Evolutionary conservation across 352 stramenopile genomes (phyloP).

Genomic region (Plasmopara halstedii): DNA sequence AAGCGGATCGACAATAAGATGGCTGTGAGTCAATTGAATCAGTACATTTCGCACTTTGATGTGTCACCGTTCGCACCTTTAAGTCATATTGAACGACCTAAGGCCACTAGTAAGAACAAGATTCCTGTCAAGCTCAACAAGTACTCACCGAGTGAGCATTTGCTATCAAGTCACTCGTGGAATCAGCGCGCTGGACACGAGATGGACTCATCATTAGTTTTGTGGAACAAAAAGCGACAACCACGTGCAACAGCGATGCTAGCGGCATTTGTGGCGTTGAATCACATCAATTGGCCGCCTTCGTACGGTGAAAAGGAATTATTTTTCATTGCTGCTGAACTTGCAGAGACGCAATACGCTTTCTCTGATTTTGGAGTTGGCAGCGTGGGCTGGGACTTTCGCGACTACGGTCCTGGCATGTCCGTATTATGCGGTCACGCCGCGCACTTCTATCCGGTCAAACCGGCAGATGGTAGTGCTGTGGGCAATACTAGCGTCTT

Average conservation of each 20-base stretch:
- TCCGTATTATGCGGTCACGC: constrained; percentile 44
- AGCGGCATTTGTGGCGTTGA: constrained; percentile 39
- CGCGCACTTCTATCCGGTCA: constrained; percentile 52
- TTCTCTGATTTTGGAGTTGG: constrained; percentile 66
- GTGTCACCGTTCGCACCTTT: constrained; percentile 33
- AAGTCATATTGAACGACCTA: constrained; percentile 21
- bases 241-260: constrained; percentile 61
- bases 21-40: constrained; percentile 29
- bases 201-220: constrained; percentile 67
- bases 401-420: constrained; percentile 21
- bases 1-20: constrained; percentile 19
- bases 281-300: constrained; percentile 26
- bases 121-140: constrained; percentile 19
- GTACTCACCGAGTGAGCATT: constrained; percentile 48
- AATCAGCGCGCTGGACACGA: constrained; percentile 56
- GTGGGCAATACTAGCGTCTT: constrained; percentile 24
- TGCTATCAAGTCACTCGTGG: constrained; percentile 54
- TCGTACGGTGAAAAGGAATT: constrained; percentile 74
- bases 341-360: constrained; percentile 58
- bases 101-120: constrained; percentile 19
- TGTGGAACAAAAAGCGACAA: constrained; percentile 66
- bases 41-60: constrained; percentile 52
- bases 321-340: constrained; percentile 64
- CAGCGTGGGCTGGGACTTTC: constrained; percentile 34
- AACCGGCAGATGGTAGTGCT: constrained; percentile 4